Evolutionary conservation across 73 alveolate species (phyloP).

Genomic region (Paraurostyla sp.): DNA sequence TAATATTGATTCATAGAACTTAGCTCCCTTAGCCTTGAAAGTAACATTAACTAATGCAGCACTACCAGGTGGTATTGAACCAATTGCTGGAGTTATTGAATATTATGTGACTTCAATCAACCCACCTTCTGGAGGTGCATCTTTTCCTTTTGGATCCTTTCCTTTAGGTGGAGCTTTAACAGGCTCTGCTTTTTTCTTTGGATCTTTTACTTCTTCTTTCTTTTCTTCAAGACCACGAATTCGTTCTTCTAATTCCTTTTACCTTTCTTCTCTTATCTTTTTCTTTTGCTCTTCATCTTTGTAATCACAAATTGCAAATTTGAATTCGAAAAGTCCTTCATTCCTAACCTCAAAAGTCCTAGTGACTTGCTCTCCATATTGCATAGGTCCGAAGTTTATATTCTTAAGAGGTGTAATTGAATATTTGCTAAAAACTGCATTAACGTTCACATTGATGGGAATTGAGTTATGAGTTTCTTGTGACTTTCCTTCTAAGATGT

Average conservation of each 20-base stretch:
- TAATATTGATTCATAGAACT: constrained; percentile 92
- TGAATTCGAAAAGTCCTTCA: constrained; percentile 98
- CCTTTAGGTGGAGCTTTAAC: constrained; percentile 93
- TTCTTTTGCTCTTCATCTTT: constrained; percentile 93
- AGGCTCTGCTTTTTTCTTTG: constrained; percentile 76
- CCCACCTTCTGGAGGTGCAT: constrained; percentile 93
- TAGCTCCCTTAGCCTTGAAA: constrained; percentile 96
- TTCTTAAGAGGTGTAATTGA: constrained; percentile 96
- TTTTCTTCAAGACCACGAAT: constrained; percentile 71
- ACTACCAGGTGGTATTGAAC: constrained; percentile 94
- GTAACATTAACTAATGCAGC: constrained; percentile 91
- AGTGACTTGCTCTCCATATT: constrained; percentile 94
- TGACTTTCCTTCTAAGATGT: constrained; percentile 96
- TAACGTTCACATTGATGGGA: constrained; percentile 95
- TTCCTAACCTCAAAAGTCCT: constrained; percentile 96
- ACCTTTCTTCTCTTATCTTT: constrained; percentile 91
- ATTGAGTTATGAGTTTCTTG: constrained; percentile 91
- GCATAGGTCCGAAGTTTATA: constrained; percentile 98
- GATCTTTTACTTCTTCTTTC: constrained; percentile 62
- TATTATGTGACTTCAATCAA: constrained; percentile 93
- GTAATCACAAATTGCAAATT: constrained; percentile 96
- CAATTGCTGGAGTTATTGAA: constrained; percentile 93
- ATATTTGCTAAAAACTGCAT: constrained; percentile 96
- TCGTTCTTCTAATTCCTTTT: constrained; percentile 74
- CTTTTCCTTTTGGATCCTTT: constrained; percentile 90